Evolutionary conservation across 306 rosid species (phyloP), one percentile per base, ranked within the genome.

Genomic region (Betula pendula): DNA sequence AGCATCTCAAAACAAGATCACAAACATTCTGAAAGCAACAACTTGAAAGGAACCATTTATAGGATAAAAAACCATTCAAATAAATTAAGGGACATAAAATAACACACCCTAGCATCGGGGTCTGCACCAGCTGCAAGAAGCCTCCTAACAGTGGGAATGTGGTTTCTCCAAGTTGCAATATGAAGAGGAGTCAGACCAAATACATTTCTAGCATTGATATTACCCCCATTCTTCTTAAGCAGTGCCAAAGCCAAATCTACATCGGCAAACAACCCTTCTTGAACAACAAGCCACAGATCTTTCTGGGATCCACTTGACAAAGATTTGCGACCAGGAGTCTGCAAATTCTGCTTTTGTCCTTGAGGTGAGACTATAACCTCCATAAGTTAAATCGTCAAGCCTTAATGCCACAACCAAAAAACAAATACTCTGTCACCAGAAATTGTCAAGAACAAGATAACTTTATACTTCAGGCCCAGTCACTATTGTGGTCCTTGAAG

Each of bases 71-170:
- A n/a, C n/a, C 58, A 71, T 71, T 40, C 75, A 76, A 75, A 43
- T 42, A 47, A 60, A 16, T 44, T 12, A 9, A 72, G 43, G 62
- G 44, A 27, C 29, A 66, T 75, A 73, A 77, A 73, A 79, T 14
- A 60, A 78, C 97, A 76, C 83, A 94, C 98, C 87, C 96, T 90
- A 31, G 93, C 89, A 88, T 95, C 95, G 31, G 97, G 95, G 51
- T 95, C 97, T 31, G 98, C 95, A 74, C 97, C 98, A 78, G 97
- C 96, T 1, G 86, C 91, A 70, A 95, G 91, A 84, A 95, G 98
- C 89, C 93, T 88, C 68, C 82, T 84, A 53, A 90, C 90, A 59
- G 90, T 92, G 76, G 98, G 98, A 80, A 95, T 74, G 80, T 95
- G 96, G 71, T 92, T 95, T 83, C 97, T 89, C 97, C 98, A 88